Evolutionary conservation across 495 filamentous ascomycete genomes (phyloP).

Genomic region (Aspergillus mulundensis): DNA sequence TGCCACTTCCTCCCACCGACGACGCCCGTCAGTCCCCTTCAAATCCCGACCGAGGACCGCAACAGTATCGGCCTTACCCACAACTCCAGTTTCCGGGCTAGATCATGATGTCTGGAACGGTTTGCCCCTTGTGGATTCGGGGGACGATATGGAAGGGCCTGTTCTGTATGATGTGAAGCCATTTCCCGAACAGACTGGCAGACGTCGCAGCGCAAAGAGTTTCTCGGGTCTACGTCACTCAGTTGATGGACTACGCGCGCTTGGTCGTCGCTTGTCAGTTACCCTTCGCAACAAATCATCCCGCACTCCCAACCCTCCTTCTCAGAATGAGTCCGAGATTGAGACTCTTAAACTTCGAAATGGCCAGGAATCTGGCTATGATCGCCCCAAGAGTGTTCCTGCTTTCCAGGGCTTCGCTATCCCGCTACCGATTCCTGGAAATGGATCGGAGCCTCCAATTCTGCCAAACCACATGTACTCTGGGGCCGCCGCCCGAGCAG

Average conservation of each 20-base stretch:
- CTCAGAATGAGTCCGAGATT: constrained; percentile 15
- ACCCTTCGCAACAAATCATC: constrained; percentile 42
- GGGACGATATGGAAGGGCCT: constrained; percentile 23
- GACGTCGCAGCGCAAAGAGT: constrained; percentile 40
- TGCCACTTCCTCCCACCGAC: constrained; percentile 23
- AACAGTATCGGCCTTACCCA: constrained; percentile 19
- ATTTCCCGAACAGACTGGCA: constrained; percentile 32
- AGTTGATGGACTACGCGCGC: constrained; percentile 41
- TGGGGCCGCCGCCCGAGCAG: constrained; percentile 40
- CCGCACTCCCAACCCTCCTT: constrained; percentile 25
- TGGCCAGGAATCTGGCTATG: constrained; percentile 27
- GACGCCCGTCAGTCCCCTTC: constrained; percentile 37
- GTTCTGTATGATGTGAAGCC: constrained; percentile 37
- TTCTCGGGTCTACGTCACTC: constrained; percentile 46
- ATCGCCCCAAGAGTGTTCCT: constrained; percentile 39
- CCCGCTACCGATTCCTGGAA: constrained; percentile 38
- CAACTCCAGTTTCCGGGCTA: constrained; percentile 14
- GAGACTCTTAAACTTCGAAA: not conserved
- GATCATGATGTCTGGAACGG: constrained; percentile 29
- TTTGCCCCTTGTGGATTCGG: constrained; percentile 24
- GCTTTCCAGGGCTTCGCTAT: constrained; percentile 35
- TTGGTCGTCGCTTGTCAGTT: constrained; percentile 44
- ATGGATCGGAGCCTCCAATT: constrained; percentile 38
- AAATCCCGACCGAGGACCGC: constrained; percentile 35
- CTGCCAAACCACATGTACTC: constrained; percentile 43